These are phyloP conservation scores for Calonectria pseudoreteaudii DNA, from an alignment of 2,329 filamentous ascomycete genomes.

Conservation along the genomic window DNA sequence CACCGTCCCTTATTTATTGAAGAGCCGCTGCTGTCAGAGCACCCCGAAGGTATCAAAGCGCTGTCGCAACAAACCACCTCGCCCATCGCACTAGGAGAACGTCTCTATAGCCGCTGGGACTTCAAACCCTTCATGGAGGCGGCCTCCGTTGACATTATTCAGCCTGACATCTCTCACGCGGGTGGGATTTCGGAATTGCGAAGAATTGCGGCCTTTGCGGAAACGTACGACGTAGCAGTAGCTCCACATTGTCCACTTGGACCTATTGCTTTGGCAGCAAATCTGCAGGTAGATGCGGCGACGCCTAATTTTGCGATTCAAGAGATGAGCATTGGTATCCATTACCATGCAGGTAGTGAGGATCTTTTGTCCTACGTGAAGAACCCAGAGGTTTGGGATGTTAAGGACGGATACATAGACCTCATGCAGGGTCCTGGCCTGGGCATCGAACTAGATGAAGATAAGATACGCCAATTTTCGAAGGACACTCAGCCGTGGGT, in stretches of 20 bases:
- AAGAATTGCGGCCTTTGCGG: slow-evolving; percentile 77
- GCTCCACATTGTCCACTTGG: slow-evolving; percentile 81
- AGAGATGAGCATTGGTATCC: slow-evolving; percentile 84
- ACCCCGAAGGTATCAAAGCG: slow-evolving; percentile 69
- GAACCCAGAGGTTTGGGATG: slow-evolving; percentile 73
- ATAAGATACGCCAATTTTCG: slow-evolving; percentile 69
- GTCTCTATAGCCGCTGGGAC: slow-evolving; percentile 80
- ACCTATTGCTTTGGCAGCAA: slow-evolving; percentile 78
- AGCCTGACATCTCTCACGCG: slow-evolving; percentile 78
- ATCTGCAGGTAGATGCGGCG: slow-evolving; percentile 72
- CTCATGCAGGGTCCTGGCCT: slow-evolving; percentile 70
- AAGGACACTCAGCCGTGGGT: slow-evolving; percentile 71
- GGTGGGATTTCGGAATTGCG: slow-evolving; percentile 80
- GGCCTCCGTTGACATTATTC: slow-evolving; percentile 76
- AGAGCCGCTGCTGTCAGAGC: slow-evolving; percentile 78
- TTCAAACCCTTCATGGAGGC: slow-evolving; percentile 78
- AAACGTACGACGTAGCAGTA: slow-evolving; percentile 79
- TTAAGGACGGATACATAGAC: slow-evolving; percentile 75
- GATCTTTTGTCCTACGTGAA: slow-evolving; percentile 76
- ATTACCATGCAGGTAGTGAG: slow-evolving; percentile 77
- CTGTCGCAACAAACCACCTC: slow-evolving; percentile 51
- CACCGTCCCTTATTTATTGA: slow-evolving; percentile 79
- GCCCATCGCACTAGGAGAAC: slow-evolving; percentile 79
- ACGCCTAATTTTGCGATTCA: slow-evolving; percentile 78
- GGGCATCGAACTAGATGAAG: slow-evolving; percentile 80